Percentiles rank a stretch among this genome's conserved stretches.
phyloP scores from a whole-genome alignment of 2,329 filamentous ascomycete species.

The Fusarium caatingaense region DNA sequence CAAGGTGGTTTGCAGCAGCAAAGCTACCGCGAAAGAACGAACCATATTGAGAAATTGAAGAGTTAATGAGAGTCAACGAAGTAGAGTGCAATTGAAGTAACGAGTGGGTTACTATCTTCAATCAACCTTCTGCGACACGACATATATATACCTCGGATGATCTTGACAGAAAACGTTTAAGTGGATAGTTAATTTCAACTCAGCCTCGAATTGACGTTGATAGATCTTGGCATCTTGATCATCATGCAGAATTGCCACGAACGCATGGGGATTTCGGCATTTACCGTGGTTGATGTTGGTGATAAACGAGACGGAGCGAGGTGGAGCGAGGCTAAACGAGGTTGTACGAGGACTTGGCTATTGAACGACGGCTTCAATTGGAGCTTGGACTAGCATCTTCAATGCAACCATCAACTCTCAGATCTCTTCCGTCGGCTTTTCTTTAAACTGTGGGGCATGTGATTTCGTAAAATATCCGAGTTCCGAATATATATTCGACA shows the following conservation, averaged over 20 bases:
- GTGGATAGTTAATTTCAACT: neutral
- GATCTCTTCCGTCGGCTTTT: neutral
- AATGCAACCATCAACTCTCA: neutral
- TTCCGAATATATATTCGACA: neutral
- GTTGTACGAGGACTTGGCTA: neutral
- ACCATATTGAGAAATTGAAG: neutral
- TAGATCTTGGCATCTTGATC: neutral
- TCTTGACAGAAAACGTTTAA: neutral
- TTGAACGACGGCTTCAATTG: neutral
- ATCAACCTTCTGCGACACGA: fast-evolving
- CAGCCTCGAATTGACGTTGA: neutral
- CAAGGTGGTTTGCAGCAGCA: neutral
- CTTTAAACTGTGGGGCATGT: fast-evolving
- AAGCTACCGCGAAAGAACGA: neutral
- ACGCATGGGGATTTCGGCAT: fast-evolving
- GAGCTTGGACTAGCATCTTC: fast-evolving
- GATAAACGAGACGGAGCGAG: neutral
- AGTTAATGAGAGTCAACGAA: neutral
- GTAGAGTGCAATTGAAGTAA: neutral
- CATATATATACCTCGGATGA: neutral
- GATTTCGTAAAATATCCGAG: neutral
- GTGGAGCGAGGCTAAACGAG: neutral
- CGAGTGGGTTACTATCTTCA: neutral
- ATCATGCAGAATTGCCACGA: neutral
- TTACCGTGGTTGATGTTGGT: neutral